Conservation (phyloP, 2,329 filamentous ascomycete genomes). For the Coniochaeta sp. region DNA sequence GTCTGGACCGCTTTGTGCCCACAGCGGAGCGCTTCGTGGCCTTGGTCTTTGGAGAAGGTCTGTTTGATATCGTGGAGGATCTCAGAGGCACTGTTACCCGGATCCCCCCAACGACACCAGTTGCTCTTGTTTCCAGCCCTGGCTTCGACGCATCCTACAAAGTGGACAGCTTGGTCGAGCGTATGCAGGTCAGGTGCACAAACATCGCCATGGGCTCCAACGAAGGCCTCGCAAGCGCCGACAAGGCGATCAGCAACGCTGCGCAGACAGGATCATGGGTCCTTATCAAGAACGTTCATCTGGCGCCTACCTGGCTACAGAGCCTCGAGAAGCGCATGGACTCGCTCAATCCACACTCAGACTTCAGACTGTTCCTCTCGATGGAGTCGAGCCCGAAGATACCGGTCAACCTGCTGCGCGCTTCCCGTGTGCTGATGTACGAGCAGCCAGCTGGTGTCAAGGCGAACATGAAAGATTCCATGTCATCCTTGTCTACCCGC, state of each 20-base stretch:
- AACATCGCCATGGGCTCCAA: constrained; percentile 99
- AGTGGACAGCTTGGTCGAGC: constrained; percentile 88
- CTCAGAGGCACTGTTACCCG: constrained; percentile 77
- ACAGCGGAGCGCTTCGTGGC: constrained; percentile 85
- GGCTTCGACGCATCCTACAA: constrained; percentile 99
- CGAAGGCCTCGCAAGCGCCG: constrained; percentile 83
- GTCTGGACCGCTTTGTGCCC: constrained; percentile 91
- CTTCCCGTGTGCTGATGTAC: constrained; percentile 92
- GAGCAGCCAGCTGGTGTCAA: constrained; percentile 95
- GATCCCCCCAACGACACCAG: constrained; percentile 75
- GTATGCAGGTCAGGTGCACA: constrained; percentile 73
- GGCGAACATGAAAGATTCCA: constrained; percentile 97
- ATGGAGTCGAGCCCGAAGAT: constrained; percentile 98
- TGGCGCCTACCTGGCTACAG: constrained; percentile 92
- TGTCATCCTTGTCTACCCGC: constrained; percentile 71
- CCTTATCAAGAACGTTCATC: constrained; percentile 96
- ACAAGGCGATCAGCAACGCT: constrained; percentile 90
- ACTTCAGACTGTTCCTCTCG: constrained; percentile 92
- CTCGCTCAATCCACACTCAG: constrained; percentile 83
- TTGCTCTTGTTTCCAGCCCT: constrained; percentile 87
- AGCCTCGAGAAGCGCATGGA: constrained; percentile 96
- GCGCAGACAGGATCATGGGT: constrained; percentile 93
- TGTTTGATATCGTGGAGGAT: constrained; percentile 81
- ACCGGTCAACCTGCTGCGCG: constrained; percentile 87
- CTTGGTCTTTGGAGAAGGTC: constrained; percentile 72